Conservation (phyloP, 2,329 filamentous ascomycete genomes). For the Xylaria sp. region DNA sequence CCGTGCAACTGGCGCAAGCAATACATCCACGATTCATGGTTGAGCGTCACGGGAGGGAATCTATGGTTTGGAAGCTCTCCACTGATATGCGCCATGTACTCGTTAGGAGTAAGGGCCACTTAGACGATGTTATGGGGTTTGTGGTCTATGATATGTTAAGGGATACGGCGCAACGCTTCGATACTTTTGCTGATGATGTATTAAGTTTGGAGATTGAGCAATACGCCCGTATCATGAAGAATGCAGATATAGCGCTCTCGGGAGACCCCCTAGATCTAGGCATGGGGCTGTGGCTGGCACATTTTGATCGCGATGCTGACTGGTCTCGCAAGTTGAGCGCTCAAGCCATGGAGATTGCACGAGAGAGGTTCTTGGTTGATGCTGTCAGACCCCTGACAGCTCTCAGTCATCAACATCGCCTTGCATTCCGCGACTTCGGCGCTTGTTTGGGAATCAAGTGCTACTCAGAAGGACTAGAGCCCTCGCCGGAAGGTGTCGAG, state of each 20-base stretch:
- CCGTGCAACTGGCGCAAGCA: slow-evolving; percentile 18
- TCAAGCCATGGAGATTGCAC: slow-evolving; percentile 15
- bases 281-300: slow-evolving; percentile 25
- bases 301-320: slow-evolving; percentile 14
- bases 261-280: slow-evolving; percentile 21
- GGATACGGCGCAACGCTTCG: slow-evolving; percentile 11
- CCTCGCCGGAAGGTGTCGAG: slow-evolving; percentile 9
- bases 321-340: slow-evolving; percentile 16
- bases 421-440: slow-evolving; percentile 27
- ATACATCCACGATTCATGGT: slow-evolving; percentile 23
- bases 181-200: background rate
- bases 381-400: slow-evolving; percentile 13
- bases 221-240: slow-evolving; percentile 26
- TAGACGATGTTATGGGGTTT: slow-evolving; percentile 25
- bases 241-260: slow-evolving; percentile 10
- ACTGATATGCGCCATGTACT: slow-evolving; percentile 18
- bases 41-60: slow-evolving; percentile 14
- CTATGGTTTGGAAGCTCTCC: slow-evolving; percentile 28
- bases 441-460: slow-evolving; percentile 27
- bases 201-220: slow-evolving; percentile 18
- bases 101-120: slow-evolving; percentile 15
- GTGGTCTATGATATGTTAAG: slow-evolving; percentile 16
- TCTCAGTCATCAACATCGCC: slow-evolving; percentile 15
- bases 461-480: background rate
- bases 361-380: slow-evolving; percentile 1